Base-by-base conservation (phyloP, 495 filamentous ascomycete species). In the Xylaria castorea region DNA sequence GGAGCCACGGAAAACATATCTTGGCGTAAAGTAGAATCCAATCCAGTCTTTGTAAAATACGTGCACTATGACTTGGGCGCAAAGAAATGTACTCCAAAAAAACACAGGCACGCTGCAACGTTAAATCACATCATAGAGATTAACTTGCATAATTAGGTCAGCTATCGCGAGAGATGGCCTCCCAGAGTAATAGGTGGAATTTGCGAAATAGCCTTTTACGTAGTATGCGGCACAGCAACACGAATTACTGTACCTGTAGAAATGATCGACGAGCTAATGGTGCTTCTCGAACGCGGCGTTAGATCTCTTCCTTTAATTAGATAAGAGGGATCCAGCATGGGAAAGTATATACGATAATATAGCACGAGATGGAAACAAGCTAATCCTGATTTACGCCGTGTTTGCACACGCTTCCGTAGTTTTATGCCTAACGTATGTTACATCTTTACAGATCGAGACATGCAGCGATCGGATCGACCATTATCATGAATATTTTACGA, bases 81-180 rank as follows among this genome's bases (percentile, higher is more conserved):
- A 38, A 3, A 18, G 25, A 30, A 32, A n/a, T 20, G 16, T 8
- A 22, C 58, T 3, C 12, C 7, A 9, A 61, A 11, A 22, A 64
- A 30, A 18, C n/a, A 7, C 22, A 42, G 8, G 38, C n/a, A 30
- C 22, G 16, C 2, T 63, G 38, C 38, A 64, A 44, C 38, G 22
- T 44, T 44, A n/a, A 6, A 64, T 42, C 61, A 64, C 38, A 30
- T 11, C 61, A n/a, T 64, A 64, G 38, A 64, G 60, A 63, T 63
- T 63, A 38, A 38, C 8, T 60, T 36, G 57, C 58, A 38, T 61
- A n/a, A 2, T 22, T 38, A 36, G 5, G 34, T 12, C 34, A 38
- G 34, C 18, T 9, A 61, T 38, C 20, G 32, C 32, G 32, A 61
- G 18, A 38, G 32, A 3, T 14, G 0, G 12, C 58, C 25, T 61